Conservation (phyloP, 1,284 basidiomycete genomes). For the Puccinia polysora region DNA sequence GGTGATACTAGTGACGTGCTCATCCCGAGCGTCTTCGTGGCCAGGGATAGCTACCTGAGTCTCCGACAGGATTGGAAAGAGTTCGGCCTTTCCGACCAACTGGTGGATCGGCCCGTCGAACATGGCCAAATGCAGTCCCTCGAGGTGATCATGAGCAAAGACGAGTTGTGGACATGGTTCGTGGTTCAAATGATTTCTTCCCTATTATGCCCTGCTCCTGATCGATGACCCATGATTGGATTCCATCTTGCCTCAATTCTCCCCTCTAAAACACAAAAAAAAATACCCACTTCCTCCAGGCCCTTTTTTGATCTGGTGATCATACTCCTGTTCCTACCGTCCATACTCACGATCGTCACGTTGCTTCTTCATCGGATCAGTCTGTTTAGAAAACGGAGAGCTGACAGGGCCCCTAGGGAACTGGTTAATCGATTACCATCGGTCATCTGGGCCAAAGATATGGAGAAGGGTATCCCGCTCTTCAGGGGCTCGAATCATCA, state of each 20-base stretch:
- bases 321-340: slow-evolving; percentile 71
- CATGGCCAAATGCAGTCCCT: no score
- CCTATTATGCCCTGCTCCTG: not conserved
- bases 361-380: slow-evolving; percentile 73
- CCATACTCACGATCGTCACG: slow-evolving; percentile 71
- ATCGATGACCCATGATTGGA: not conserved
- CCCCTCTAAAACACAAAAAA: no score
- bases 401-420: slow-evolving; percentile 72
- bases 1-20: slow-evolving; percentile 56
- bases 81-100: slow-evolving; percentile 51
- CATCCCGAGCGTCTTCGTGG: slow-evolving; percentile 57
- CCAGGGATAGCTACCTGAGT: slow-evolving; percentile 54
- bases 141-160: slow-evolving; percentile 46
- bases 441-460: slow-evolving; percentile 69
- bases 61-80: slow-evolving; percentile 51
- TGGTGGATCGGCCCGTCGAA: not conserved
- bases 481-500: no score
- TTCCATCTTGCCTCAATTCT: no score
- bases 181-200: not conserved
- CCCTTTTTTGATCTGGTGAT: slow-evolving; percentile 58
- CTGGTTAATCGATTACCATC: slow-evolving; percentile 70
- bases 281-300: no score
- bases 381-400: slow-evolving; percentile 66
- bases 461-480: slow-evolving; percentile 67
- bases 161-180: slow-evolving; percentile 47